Evolutionary conservation across 1,284 basidiomycete species (phyloP), one percentile per base, ranked within the genome.

Genomic region (Stereum hirsutum): DNA sequence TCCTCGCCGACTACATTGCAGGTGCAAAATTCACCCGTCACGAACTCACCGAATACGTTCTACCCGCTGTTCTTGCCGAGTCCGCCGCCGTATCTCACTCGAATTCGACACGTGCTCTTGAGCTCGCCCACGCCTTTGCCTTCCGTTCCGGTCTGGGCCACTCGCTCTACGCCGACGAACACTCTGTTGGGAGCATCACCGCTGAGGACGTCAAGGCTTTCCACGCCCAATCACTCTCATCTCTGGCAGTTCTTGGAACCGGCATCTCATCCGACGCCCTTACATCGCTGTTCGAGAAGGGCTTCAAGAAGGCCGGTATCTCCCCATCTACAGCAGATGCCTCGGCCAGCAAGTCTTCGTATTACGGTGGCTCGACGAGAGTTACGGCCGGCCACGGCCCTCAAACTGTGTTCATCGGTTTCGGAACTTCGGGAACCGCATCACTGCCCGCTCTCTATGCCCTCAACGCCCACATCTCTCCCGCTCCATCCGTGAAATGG

Each of bases 131-230:
- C 62, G 65, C 75, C 36, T 69, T 93, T 45, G 93, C 93, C 36
- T 96, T 96, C 85, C 89, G 91, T 57, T 70, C 71, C 43, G 90
- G 93, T 23, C 87, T 97, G 55, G 91, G 92, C 56, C 77, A 88
- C 56, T 86, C 90, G 34, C 74, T 96, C 50, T 92, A 89, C 64
- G 84, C 90, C 21, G 69, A 81, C 12, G 66, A 78, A n/a, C 77
- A 87, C 2, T 14, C 46, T 6, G 17, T 39, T 58, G 68, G 68
- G 47, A 67, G 73, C 52, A 67, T 92, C 51, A 74, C 80, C 42
- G 72, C 75, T 35, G 72, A 72, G 15, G 80, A 85, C 54, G 75
- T 94, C 55, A 80, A 43, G 27, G 40, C 45, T 11, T 23, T 52
- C 12, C 49, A 85, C 60, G 62, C 74, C 1, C 93, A 73, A 57